Evolutionary conservation across 2,329 filamentous ascomycete species (phyloP).

Genomic region (Arthrobotrys megalospora): DNA sequence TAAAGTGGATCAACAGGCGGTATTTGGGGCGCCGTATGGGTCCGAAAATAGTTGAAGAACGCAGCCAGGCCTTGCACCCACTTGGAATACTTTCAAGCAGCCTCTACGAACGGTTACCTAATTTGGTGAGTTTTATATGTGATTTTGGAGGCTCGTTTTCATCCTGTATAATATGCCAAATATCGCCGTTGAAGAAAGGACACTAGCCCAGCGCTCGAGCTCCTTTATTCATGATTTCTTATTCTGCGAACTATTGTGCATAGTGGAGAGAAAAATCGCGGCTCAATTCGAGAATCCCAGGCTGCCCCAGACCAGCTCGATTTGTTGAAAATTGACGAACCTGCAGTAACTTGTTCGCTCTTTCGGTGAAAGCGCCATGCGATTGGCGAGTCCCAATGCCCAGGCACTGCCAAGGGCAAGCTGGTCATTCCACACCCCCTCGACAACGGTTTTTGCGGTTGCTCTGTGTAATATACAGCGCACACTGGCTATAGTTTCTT

Average conservation of each 20-base stretch:
- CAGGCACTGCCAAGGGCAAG: not conserved
- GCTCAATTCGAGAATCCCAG: not conserved
- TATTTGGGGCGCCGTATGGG: too few relatives aligned
- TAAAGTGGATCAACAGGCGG: too few relatives aligned
- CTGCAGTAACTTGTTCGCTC: slow-evolving; percentile 4
- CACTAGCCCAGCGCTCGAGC: too few relatives aligned
- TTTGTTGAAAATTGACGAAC: slow-evolving; percentile 15
- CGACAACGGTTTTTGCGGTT: not conserved
- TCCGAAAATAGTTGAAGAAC: too few relatives aligned
- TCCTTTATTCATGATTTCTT: too few relatives aligned
- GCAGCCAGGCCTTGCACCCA: too few relatives aligned
- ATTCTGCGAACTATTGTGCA: not conserved
- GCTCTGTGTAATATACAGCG: not conserved
- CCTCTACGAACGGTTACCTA: too few relatives aligned
- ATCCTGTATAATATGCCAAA: too few relatives aligned
- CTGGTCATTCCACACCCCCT: not conserved
- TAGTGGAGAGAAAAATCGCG: not conserved
- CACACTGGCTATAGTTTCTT: not conserved
- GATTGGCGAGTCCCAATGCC: slow-evolving; percentile 3
- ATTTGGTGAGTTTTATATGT: too few relatives aligned
- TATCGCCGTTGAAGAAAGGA: too few relatives aligned
- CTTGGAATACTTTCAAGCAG: too few relatives aligned
- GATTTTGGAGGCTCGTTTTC: too few relatives aligned
- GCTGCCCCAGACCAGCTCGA: not conserved
- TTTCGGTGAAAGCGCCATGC: not conserved